phyloP scores from a whole-genome alignment of 768 basidiomycete species.

The Austroboletus eburneus region DNA sequence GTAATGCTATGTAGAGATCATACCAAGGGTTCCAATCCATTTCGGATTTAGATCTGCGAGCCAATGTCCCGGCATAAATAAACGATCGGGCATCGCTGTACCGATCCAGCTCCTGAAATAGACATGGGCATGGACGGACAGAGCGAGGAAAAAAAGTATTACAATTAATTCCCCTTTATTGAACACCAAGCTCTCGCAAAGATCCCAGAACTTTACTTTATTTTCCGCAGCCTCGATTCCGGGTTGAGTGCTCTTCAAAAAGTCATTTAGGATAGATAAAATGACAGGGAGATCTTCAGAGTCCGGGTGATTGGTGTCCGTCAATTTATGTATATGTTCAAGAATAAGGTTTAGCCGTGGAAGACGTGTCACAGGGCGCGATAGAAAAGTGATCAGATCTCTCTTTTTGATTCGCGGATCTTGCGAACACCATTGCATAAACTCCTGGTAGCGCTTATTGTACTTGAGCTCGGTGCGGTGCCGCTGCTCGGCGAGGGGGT shows the following conservation, averaged over 20 bases:
- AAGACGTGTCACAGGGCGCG: slow-evolving; percentile 84
- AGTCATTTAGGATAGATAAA: slow-evolving; percentile 60
- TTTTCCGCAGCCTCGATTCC: slow-evolving; percentile 89
- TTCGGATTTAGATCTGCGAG: slow-evolving; percentile 58
- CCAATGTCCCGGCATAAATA: slow-evolving; percentile 61
- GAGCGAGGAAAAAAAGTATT: slow-evolving; percentile 21
- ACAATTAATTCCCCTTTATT: slow-evolving; percentile 82
- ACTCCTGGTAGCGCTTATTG: slow-evolving; percentile 63
- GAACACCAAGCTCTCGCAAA: slow-evolving; percentile 72
- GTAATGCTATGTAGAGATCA: slow-evolving; percentile 58
- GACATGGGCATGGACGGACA: slow-evolving; percentile 5
- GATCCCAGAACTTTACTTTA: slow-evolving; percentile 83
- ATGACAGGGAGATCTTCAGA: slow-evolving; percentile 71
- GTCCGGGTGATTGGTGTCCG: slow-evolving; percentile 75
- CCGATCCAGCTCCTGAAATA: slow-evolving; percentile 71
- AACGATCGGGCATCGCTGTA: slow-evolving; percentile 73
- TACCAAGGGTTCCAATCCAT: slow-evolving; percentile 67
- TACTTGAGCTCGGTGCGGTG: slow-evolving; percentile 72
- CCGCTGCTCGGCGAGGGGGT: slow-evolving; percentile 78
- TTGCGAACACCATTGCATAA: slow-evolving; percentile 56
- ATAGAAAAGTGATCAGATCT: slow-evolving; percentile 77
- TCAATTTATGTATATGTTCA: slow-evolving; percentile 63
- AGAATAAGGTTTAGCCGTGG: slow-evolving; percentile 75
- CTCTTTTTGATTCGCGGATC: slow-evolving; percentile 70
- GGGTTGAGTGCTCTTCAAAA: slow-evolving; percentile 82